Base-by-base conservation (phyloP, 371 early-diverging fungal genomes). In the Catenaria anguillulae region DNA sequence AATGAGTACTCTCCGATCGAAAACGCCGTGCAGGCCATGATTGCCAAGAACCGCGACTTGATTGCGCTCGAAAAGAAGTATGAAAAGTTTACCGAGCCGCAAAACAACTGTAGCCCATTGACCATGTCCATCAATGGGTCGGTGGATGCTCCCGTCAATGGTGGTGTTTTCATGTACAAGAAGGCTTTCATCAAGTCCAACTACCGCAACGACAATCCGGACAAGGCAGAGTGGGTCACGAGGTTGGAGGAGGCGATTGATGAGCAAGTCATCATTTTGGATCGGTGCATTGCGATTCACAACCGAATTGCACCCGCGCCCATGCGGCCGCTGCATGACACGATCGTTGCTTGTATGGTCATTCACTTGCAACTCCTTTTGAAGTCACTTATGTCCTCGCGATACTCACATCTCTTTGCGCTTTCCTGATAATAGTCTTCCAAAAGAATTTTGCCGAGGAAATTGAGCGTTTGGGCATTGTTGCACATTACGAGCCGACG, bases 111-210 rank as follows among this genome's bases (percentile, higher is more conserved):
- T 40, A 87, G 82, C 62, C 84, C 83, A 4, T 84, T 90, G 59
- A 84, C 86, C 0, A 87, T 90, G 87, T 78, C 85, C 5, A 66
- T 90, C 33, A 87, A 87, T 66, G 88, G 90, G 21, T 84, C 87
- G 10, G 84, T 90, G 0, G 88, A 90, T 75, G 88, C 90, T 4
- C 87, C 88, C 31, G 87, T 90, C 5, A 90, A 90, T 70, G 90
- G 90, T 31, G 90, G 90, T 43, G 76, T 89, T 5, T 78, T 82
- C 33, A 80, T 87, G 73, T 89, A 88, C 64, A 74, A 77, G 60
- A 75, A 74, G 35, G 87, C 88, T 0, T 89, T 89, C 64, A 69
- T 88, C 45, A 72, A 55, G 42, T 62, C 70, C 1, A 64, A 73
- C 55, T 76, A 74, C 58, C 68, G 71, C 65, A 64, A 67, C 17